phyloP scores from a whole-genome alignment of 2,329 filamentous ascomycete species.

The Verticillium isaacii region DNA sequence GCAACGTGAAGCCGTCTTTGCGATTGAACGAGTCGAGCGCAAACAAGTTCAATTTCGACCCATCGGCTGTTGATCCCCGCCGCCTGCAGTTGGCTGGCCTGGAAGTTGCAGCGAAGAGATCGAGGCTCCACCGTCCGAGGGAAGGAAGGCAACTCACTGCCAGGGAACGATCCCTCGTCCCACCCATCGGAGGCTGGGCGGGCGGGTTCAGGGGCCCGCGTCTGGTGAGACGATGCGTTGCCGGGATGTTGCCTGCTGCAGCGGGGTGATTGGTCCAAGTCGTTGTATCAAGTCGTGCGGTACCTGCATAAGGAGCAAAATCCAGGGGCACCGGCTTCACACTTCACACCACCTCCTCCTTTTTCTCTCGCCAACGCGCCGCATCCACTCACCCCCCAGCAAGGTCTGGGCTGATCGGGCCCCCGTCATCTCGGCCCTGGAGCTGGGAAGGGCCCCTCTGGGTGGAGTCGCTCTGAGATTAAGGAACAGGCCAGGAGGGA shows the following conservation, averaged over 20 bases:
- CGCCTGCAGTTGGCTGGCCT: not conserved
- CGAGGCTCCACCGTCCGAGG: not conserved
- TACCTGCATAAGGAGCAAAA: conserved; percentile 13
- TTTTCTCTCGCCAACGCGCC: not conserved
- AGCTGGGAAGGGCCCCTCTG: not conserved
- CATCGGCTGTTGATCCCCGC: not conserved
- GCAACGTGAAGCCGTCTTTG: not conserved
- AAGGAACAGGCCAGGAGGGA: conserved; percentile 2
- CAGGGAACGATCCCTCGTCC: not conserved
- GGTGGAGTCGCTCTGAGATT: not conserved
- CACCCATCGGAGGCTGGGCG: not conserved
- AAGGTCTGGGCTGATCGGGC: not conserved
- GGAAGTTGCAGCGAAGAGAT: not conserved
- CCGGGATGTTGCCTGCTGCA: not conserved
- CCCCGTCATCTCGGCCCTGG: conserved; percentile 1
- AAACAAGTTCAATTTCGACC: not conserved
- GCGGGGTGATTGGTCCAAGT: conserved; percentile 7
- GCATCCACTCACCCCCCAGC: not conserved
- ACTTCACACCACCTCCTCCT: not conserved
- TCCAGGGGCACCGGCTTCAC: conserved; percentile 3
- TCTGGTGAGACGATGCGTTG: conserved; percentile 5
- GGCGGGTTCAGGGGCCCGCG: conserved; percentile 5
- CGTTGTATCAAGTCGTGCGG: conserved; percentile 11
- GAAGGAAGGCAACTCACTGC: not conserved
- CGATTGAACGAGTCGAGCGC: not conserved